These are phyloP conservation scores for Xanthoceras sorbifolium DNA, from an alignment of 345 rosid species.

Conservation along the genomic window DNA sequence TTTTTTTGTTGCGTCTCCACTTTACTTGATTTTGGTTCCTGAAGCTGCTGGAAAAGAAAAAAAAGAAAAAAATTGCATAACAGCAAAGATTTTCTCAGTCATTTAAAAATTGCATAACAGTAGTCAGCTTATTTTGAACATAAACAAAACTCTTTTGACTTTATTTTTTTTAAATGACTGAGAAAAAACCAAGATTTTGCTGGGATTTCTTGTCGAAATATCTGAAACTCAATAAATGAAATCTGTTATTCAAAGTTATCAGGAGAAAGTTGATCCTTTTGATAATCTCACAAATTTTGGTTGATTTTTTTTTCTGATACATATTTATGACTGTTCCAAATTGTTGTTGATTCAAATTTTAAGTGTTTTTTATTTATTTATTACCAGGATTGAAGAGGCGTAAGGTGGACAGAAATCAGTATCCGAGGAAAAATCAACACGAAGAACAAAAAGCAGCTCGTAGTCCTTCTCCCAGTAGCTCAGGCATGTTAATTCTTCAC, in stretches of 20 bases:
- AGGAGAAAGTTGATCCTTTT: neutral
- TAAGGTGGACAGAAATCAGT: constrained; percentile 28
- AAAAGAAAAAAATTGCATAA: too few relatives aligned
- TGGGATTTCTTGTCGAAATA: too few relatives aligned
- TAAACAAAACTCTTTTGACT: neutral
- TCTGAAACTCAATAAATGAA: neutral
- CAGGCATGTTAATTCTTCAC: constrained; percentile 34
- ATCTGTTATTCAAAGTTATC: neutral
- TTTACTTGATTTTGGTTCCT: too few relatives aligned
- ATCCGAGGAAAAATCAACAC: constrained; percentile 32
- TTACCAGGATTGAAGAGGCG: constrained; percentile 44
- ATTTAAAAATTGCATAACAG: too few relatives aligned
- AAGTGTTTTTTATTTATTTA: too few relatives aligned
- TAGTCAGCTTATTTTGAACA: neutral
- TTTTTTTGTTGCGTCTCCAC: too few relatives aligned
- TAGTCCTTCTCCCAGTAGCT: constrained; percentile 31
- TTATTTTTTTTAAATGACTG: neutral
- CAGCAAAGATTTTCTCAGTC: too few relatives aligned
- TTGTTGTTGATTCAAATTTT: too few relatives aligned
- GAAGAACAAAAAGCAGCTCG: constrained; percentile 28
- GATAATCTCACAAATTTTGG: neutral
- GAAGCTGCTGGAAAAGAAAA: too few relatives aligned
- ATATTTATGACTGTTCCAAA: neutral
- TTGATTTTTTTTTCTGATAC: too few relatives aligned
- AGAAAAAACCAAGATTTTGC: neutral